Base-by-base conservation (phyloP, 2,329 filamentous ascomycete species). In the Aspergillus cejpii region DNA sequence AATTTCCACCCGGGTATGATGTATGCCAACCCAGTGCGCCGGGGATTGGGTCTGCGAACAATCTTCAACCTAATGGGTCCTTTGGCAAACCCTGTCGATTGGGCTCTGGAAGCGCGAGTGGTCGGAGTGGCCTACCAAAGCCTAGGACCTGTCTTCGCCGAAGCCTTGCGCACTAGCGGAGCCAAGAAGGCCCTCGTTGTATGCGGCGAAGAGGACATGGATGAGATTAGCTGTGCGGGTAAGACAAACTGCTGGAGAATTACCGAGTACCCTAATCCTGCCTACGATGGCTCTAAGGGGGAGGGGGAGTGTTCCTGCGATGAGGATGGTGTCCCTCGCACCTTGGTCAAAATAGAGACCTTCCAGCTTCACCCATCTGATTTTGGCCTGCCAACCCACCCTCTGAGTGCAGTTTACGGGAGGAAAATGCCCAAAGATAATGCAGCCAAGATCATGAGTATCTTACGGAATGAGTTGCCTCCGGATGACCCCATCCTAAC, bases 31-130 rank as follows among this genome's bases (percentile, higher is more conserved):
- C 81, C 84, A 1, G 83, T 96, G 52, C 84, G 92, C 50, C 86
- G 81, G 61, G 85, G 94, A 64, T 79, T 98, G 17, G 91, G 91
- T 47, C 91, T 92, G 77, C 82, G 92, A 58, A 98, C 92, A 1
- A 91, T 98, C 55, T 98, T 98, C 80, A 98, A 98, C 69, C 80
- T 98, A 12, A 78, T 98, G 39, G 92, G 92, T 0, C 92, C 92
- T 0, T 75, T 98, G 21, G 85, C 89, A 37, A 97, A 97, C 67
- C 92, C 92, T 0, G 79, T 94, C 14, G 87, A 96, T 59, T 80
- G 83, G 56, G 73, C 79, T 27, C 80, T 98, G 47, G 92, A 98
- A 71, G 89, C 90, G 10, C 82, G 92, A 23, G 80, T 98, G 47
- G 80, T 98, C n/a, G 92, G 92, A 49, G 91, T 98, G 21, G 91